A percentile compares a stretch with the other conserved stretches of the same genome.
Evolutionary conservation across 2,329 filamentous ascomycete genomes (phyloP).

Genomic region (Simplicillium aogashimaense): DNA sequence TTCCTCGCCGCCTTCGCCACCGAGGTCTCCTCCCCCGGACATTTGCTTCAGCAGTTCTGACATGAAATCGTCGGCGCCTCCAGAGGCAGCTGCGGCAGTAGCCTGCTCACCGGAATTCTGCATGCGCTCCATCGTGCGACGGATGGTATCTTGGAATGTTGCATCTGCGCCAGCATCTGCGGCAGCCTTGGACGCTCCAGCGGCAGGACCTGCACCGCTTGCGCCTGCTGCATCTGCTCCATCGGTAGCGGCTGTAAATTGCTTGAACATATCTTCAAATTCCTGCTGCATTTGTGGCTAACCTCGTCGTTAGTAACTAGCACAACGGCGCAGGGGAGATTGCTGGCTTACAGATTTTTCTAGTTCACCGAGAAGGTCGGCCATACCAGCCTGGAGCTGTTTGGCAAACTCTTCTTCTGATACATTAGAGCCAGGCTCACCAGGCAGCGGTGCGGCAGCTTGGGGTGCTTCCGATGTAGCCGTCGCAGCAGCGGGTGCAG

Average conservation of each 20-base stretch:
- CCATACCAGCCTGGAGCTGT: slow-evolving; percentile 86
- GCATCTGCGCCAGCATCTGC: slow-evolving; percentile 41
- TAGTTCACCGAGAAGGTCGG: slow-evolving; percentile 64
- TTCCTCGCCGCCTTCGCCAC: slow-evolving; percentile 57
- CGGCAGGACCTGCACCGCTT: slow-evolving; percentile 20
- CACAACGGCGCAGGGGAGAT: neutral
- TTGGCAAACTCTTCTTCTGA: slow-evolving; percentile 74
- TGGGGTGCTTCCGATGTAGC: slow-evolving; percentile 6
- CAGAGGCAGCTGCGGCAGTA: slow-evolving; percentile 63
- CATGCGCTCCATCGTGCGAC: slow-evolving; percentile 93
- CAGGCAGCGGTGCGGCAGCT: slow-evolving; percentile 4
- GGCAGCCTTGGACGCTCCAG: slow-evolving; percentile 24
- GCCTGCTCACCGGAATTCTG: slow-evolving; percentile 79
- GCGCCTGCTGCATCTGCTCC: slow-evolving; percentile 14
- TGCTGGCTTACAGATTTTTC: slow-evolving; percentile 43
- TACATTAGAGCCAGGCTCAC: slow-evolving; percentile 18
- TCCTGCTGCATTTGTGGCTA: slow-evolving; percentile 67
- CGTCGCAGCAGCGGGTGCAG: slow-evolving; percentile 13
- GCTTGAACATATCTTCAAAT: slow-evolving; percentile 69
- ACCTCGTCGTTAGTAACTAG: neutral
- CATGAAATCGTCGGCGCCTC: slow-evolving; percentile 67
- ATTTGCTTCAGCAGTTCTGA: slow-evolving; percentile 90
- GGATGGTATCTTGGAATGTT: slow-evolving; percentile 85
- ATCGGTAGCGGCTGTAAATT: slow-evolving; percentile 47
- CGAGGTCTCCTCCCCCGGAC: slow-evolving; percentile 47